Evolutionary conservation across 75 land plant species (phyloP).

Genomic region (Sequoia sempervirens): DNA sequence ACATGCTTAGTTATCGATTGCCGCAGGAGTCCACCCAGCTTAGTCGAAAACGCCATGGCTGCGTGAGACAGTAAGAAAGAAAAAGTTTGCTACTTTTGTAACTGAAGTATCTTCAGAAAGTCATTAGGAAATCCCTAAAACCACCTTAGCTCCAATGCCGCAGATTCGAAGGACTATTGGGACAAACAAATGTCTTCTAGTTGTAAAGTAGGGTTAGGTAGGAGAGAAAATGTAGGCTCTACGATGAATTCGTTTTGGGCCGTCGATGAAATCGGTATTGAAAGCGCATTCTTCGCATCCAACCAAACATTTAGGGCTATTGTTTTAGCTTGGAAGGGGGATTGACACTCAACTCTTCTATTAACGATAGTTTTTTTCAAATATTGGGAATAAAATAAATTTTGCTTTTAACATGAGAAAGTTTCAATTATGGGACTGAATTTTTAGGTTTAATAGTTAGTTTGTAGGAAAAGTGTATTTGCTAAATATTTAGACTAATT

Average conservation of each 20-base stretch:
- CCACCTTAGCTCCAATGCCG: neutral
- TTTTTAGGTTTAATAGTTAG: too few species aligned
- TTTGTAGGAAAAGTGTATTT: too few species aligned
- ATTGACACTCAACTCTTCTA: too few species aligned
- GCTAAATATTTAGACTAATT: too few species aligned
- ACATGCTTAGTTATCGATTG: neutral
- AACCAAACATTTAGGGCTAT: neutral
- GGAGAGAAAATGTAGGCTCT: neutral
- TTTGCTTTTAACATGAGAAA: too few species aligned
- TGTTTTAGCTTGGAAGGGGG: too few species aligned
- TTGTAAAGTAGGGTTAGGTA: neutral
- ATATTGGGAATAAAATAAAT: too few species aligned
- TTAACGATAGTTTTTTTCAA: too few species aligned
- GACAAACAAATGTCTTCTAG: neutral
- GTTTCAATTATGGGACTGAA: too few species aligned
- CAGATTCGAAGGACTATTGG: too few species aligned
- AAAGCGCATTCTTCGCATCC: neutral
- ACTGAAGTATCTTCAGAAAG: neutral
- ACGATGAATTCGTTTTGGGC: neutral
- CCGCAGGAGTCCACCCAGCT: neutral
- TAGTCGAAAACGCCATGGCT: slow-evolving; percentile 7
- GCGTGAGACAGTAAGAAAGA: neutral
- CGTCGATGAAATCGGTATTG: neutral
- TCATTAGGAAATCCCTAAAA: neutral
- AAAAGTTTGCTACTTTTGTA: neutral